Conservation (phyloP, 495 filamentous ascomycete species). For the Aspergillus nidulans region DNA sequence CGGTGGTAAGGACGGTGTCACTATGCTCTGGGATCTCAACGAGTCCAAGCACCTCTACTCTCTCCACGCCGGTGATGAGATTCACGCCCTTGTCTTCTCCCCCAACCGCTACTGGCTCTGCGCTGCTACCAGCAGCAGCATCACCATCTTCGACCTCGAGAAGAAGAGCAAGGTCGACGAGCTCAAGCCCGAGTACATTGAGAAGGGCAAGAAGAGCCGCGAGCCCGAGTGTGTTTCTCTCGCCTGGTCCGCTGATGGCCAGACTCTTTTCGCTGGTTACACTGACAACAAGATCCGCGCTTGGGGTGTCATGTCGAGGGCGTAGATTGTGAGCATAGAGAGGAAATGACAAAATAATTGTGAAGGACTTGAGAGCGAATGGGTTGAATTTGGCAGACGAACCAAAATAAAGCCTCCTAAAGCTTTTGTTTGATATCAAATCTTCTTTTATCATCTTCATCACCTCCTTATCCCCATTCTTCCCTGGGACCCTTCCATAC, state of each 20-base stretch:
- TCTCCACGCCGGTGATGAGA: slow-evolving; percentile 98
- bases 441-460: slow-evolving; percentile 15
- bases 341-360: slow-evolving; percentile 31
- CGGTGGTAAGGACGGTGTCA: slow-evolving; percentile 99
- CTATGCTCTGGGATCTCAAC: slow-evolving; percentile 99
- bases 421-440: slow-evolving; percentile 17
- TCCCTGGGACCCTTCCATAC: not conserved
- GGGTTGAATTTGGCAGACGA: slow-evolving; percentile 14
- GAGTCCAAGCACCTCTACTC: slow-evolving; percentile 99
- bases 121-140: slow-evolving; percentile 90
- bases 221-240: slow-evolving; percentile 97
- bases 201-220: slow-evolving; percentile 96
- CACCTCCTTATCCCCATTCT: slow-evolving; percentile 3
- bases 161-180: slow-evolving; percentile 99
- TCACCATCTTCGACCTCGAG: slow-evolving; percentile 99
- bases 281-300: slow-evolving; percentile 99
- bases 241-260: slow-evolving; percentile 96
- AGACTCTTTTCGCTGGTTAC: slow-evolving; percentile 99
- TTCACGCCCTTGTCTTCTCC: slow-evolving; percentile 99
- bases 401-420: slow-evolving; percentile 1
- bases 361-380: slow-evolving; percentile 25
- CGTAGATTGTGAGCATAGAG: slow-evolving; percentile 30
- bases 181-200: slow-evolving; percentile 96
- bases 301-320: slow-evolving; percentile 90
- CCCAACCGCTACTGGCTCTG: slow-evolving; percentile 99